phyloP scores from a whole-genome alignment of 495 filamentous ascomycete genomes.

The Aspergillus cavernicola region DNA sequence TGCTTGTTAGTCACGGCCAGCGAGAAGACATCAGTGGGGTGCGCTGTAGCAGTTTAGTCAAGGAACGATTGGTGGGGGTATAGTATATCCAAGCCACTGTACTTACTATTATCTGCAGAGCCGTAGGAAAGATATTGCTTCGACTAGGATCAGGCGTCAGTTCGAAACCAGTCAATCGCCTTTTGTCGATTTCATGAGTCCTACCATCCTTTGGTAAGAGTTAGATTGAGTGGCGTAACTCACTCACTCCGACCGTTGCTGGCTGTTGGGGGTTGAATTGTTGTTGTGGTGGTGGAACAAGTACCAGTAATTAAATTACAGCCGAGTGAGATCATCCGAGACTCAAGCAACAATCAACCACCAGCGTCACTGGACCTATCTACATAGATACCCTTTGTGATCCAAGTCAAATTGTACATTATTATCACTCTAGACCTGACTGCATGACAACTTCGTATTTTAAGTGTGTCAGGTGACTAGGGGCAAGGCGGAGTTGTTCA shows the following conservation, averaged over 20 bases:
- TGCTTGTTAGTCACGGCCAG: slow-evolving; percentile 75
- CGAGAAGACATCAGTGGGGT: slow-evolving; percentile 84
- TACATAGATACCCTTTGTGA: not conserved
- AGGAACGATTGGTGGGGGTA: not conserved
- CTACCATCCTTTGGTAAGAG: slow-evolving; percentile 17
- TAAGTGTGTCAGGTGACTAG: not conserved
- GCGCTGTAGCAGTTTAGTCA: slow-evolving; percentile 49
- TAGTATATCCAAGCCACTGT: not conserved
- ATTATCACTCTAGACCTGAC: too few relatives aligned
- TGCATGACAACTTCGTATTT: too few relatives aligned
- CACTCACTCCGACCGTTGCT: not conserved
- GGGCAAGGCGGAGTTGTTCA: not conserved
- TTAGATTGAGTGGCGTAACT: not conserved
- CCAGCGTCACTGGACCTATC: not conserved
- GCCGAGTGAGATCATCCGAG: slow-evolving; percentile 19
- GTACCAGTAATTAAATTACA: too few relatives aligned
- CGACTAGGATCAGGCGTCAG: slow-evolving; percentile 54
- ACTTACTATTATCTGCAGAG: slow-evolving; percentile 78
- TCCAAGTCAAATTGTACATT: not conserved
- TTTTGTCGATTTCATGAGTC: not conserved
- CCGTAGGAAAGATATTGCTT: slow-evolving; percentile 96
- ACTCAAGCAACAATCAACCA: not conserved
- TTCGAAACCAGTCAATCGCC: not conserved
- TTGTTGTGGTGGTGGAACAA: slow-evolving; percentile 6
- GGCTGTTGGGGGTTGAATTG: not conserved